phyloP scores from a whole-genome alignment of 1,284 basidiomycete species.

The Ustilago sp. region DNA sequence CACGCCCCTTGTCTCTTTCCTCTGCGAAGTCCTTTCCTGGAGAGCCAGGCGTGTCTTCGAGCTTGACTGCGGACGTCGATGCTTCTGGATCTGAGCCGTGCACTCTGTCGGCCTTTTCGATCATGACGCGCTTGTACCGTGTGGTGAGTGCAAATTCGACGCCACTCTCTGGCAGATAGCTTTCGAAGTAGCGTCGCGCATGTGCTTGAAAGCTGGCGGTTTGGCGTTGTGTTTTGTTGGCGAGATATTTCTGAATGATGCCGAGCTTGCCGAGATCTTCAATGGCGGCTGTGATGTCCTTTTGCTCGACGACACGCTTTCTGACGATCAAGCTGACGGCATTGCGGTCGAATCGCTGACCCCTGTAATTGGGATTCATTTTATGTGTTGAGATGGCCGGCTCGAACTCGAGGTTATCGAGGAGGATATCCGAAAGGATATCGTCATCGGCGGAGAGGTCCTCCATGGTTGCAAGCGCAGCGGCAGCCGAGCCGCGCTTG shows the following conservation, averaged over 20 bases:
- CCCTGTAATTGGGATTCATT: conserved; percentile 67
- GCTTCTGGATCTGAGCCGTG: conserved; percentile 21
- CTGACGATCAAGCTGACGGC: conserved; percentile 59
- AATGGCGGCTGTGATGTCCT: conserved; percentile 57
- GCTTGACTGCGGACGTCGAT: conserved; percentile 27
- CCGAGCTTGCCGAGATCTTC: conserved; percentile 59
- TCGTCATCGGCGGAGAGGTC: conserved; percentile 68
- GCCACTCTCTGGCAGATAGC: conserved; percentile 66
- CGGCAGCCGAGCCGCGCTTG: conserved; percentile 39
- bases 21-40: conserved; percentile 20
- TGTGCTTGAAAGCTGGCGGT: conserved; percentile 51
- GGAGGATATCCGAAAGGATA: conserved; percentile 66
- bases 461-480: conserved; percentile 57
- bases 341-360: conserved; percentile 63
- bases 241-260: conserved; percentile 61
- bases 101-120: conserved; percentile 38
- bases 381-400: conserved; percentile 68
- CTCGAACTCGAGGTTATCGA: conserved; percentile 68
- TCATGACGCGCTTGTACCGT: conserved; percentile 62
- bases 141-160: conserved; percentile 66
- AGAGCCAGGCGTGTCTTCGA: conserved; percentile 24
- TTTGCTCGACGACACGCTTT: conserved; percentile 60
- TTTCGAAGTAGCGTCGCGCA: conserved; percentile 66
- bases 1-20: conserved; percentile 28
- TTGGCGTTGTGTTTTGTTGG: conserved; percentile 60